These are phyloP conservation scores for Phaeomoniella chlamydospora DNA, from an alignment of 2,329 filamentous ascomycete genomes.

Conservation along the genomic window DNA sequence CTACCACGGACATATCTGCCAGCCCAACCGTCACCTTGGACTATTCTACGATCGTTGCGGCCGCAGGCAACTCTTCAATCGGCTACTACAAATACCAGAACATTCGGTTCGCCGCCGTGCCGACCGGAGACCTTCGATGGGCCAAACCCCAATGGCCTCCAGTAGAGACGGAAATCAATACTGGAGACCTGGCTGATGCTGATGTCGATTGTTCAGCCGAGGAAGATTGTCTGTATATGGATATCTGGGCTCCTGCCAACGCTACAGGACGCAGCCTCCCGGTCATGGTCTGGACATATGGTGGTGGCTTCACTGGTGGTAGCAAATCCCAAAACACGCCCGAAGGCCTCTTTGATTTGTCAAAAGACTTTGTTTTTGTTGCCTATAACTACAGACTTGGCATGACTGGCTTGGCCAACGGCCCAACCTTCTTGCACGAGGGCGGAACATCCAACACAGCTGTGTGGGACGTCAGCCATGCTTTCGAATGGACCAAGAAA, in stretches of 20 bases:
- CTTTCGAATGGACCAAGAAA: slow-evolving; percentile 40
- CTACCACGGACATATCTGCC: too few species aligned
- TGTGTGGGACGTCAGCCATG: slow-evolving; percentile 36
- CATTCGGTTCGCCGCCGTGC: slow-evolving; percentile 19
- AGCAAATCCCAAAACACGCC: slow-evolving; percentile 19
- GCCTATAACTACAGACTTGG: slow-evolving; percentile 43
- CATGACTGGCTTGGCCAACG: slow-evolving; percentile 43
- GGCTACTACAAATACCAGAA: slow-evolving; percentile 23
- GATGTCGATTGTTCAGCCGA: too few species aligned
- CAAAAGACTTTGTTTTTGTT: slow-evolving; percentile 29
- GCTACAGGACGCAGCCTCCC: too few species aligned
- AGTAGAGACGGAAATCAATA: too few species aligned
- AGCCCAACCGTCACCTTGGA: too few species aligned
- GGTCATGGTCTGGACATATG: slow-evolving; percentile 18
- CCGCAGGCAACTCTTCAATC: too few species aligned
- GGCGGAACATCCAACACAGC: slow-evolving; percentile 34
- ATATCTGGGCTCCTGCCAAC: too few species aligned
- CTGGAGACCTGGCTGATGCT: too few species aligned
- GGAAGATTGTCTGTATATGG: too few species aligned
- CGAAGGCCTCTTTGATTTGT: slow-evolving; percentile 19
- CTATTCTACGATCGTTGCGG: too few species aligned
- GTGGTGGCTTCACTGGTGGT: slow-evolving; percentile 16
- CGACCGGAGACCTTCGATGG: slow-evolving; percentile 18
- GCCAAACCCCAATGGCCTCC: too few species aligned
- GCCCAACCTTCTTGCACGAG: slow-evolving; percentile 14